These are phyloP conservation scores for Neofusicoccum cordaticola DNA, from an alignment of 2,329 filamentous ascomycete genomes.

Conservation along the genomic window DNA sequence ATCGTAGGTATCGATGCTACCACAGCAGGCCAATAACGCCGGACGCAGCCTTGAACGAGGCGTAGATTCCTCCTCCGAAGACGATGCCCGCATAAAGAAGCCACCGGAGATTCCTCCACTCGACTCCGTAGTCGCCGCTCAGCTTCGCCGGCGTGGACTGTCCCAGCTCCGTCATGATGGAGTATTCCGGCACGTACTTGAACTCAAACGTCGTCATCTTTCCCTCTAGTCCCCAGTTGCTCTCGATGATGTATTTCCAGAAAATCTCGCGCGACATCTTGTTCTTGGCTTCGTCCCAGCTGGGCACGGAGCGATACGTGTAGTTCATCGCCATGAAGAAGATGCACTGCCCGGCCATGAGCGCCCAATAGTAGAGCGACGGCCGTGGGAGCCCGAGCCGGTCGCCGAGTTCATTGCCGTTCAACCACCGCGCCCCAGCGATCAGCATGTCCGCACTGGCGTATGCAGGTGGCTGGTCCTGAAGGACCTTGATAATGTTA, in stretches of 20 bases:
- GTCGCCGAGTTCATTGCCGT: constrained; percentile 62
- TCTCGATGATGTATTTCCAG: constrained; percentile 61
- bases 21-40: not conserved
- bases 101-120: constrained; percentile 48
- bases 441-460: constrained; percentile 65
- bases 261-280: constrained; percentile 51
- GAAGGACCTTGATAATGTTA: constrained; percentile 71
- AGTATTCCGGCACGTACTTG: constrained; percentile 63
- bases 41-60: constrained; percentile 26
- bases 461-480: constrained; percentile 63
- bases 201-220: constrained; percentile 65
- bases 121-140: constrained; percentile 37
- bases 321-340: constrained; percentile 60
- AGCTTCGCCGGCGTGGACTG: constrained; percentile 40
- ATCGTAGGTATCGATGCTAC: not conserved
- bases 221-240: constrained; percentile 61
- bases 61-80: constrained; percentile 26
- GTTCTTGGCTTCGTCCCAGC: constrained; percentile 53
- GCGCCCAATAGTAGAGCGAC: constrained; percentile 54
- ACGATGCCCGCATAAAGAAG: constrained; percentile 41
- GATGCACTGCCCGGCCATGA: constrained; percentile 65
- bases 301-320: constrained; percentile 48
- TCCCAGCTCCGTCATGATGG: constrained; percentile 49
- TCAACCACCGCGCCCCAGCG: constrained; percentile 67
- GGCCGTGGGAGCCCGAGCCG: constrained; percentile 59